Evolutionary conservation across 2,329 filamentous ascomycete species (phyloP).

Genomic region (Phyllosticta citrichinensis): DNA sequence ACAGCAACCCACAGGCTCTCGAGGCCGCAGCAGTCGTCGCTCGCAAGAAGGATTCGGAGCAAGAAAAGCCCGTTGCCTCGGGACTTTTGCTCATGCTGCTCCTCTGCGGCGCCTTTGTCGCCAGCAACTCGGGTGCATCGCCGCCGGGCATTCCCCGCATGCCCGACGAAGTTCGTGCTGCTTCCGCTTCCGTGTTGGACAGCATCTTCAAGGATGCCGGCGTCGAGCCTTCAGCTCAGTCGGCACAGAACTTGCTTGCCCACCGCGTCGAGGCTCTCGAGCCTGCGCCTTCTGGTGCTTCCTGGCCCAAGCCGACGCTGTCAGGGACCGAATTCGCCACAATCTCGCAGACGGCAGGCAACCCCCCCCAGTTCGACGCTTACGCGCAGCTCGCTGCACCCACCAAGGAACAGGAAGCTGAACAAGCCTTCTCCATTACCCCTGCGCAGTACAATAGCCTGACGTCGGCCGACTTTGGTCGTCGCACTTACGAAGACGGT

Average conservation of each 20-base stretch:
- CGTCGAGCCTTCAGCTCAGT: slow-evolving; percentile 35
- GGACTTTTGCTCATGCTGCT: slow-evolving; percentile 89
- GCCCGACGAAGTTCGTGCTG: slow-evolving; percentile 69
- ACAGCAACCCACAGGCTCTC: slow-evolving; percentile 17
- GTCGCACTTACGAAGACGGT: slow-evolving; percentile 28
- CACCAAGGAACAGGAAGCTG: slow-evolving; percentile 74
- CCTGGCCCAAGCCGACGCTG: slow-evolving; percentile 28
- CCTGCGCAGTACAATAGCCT: slow-evolving; percentile 82
- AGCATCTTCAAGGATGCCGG: slow-evolving; percentile 75
- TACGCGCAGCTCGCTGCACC: slow-evolving; percentile 44
- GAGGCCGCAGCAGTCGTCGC: slow-evolving; percentile 32
- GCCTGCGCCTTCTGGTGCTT: slow-evolving; percentile 25
- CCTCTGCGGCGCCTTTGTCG: slow-evolving; percentile 89
- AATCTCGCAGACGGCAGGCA: slow-evolving; percentile 18
- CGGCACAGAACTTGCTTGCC: slow-evolving; percentile 37
- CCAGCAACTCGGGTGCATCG: slow-evolving; percentile 68
- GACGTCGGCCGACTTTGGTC: slow-evolving; percentile 63
- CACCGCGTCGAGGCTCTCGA: slow-evolving; percentile 37
- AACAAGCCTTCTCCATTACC: slow-evolving; percentile 79
- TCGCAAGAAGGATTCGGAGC: slow-evolving; percentile 30
- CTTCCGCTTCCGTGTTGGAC: slow-evolving; percentile 66
- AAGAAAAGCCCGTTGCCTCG: slow-evolving; percentile 59
- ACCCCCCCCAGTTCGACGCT: slow-evolving; percentile 26
- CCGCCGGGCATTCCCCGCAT: slow-evolving; percentile 64
- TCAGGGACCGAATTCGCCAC: slow-evolving; percentile 27